Base-by-base conservation (phyloP, 2,329 filamentous ascomycete species). In the Fusarium robinianum region DNA sequence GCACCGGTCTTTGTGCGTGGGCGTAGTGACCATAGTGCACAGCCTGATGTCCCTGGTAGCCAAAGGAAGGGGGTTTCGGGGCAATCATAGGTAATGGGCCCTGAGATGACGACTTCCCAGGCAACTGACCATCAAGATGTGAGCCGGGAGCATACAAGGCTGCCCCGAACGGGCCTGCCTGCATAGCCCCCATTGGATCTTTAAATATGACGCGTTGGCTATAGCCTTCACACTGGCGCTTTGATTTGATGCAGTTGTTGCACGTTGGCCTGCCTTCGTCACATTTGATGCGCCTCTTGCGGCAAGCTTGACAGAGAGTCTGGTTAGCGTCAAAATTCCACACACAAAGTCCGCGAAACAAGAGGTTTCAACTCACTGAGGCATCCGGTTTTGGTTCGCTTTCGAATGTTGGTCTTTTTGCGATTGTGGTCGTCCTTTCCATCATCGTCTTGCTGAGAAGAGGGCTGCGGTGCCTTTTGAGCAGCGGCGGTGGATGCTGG, bases 281-380 rank as follows among this genome's bases (percentile, higher is more conserved):
- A 68, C 94, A 99, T 71, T 97, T 99, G 70, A 99, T 97, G 51
- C 94, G 87, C 39, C 94, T 85, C 70, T 88, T 92, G 53, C 94
- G 87, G 71, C 94, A 99, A 45, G 94, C 88, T 91, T 64, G 31
- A 49, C 34, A 44, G 33, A 60, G 38, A 50, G 46, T 48, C 19
- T 50, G 41, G 32, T 61, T 44, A 61, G 61, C 48, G 49, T 46
- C 40, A 22, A 34, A 31, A 22, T 32, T 25, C 27, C 21, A 25
- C 29, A 19, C n/a, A 26, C 8, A 12, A 5, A 26, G 22, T 15
- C 18, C 32, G 5, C 7, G 8, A 17, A 25, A 23, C 23, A 21
- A 11, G 33, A 31, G 17, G 11, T 22, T 24, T 11, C 12, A 41
- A 76, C 85, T 67, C 78, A 90, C 87, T 96, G 49, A 96, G 71